Conservation (phyloP, 192 early-diverging fungal genomes). For the Radiomyces spectabilis region DNA sequence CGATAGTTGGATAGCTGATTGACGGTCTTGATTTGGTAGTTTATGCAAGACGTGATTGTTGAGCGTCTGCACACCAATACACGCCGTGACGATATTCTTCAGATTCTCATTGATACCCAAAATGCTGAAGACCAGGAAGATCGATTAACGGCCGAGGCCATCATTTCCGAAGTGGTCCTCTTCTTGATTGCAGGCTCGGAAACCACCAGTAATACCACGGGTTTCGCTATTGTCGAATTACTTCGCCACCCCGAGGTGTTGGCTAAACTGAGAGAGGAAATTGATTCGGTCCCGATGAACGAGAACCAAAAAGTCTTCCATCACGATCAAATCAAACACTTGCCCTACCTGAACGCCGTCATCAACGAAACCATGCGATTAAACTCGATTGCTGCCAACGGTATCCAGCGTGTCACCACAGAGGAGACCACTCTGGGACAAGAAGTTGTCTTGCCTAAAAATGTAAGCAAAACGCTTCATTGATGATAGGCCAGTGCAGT, state of each 20-base stretch:
- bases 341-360: slow-evolving; percentile 43
- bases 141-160: slow-evolving; percentile 29
- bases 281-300: slow-evolving; percentile 10
- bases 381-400: slow-evolving; percentile 28
- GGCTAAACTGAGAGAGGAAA: slow-evolving; percentile 3
- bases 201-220: slow-evolving; percentile 23
- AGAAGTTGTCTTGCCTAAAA: slow-evolving; percentile 34
- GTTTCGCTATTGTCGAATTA: slow-evolving; percentile 18
- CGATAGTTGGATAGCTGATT: too few species aligned
- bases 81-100: slow-evolving; percentile 33
- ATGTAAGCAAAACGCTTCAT: slow-evolving; percentile 6
- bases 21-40: slow-evolving; percentile 2
- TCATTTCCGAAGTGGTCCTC: slow-evolving; percentile 27
- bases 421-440: slow-evolving; percentile 36
- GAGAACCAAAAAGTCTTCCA: neutral
- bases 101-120: slow-evolving; percentile 37
- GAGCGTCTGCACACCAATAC: slow-evolving; percentile 2
- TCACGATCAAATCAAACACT: slow-evolving; percentile 31
- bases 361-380: slow-evolving; percentile 46
- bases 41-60: slow-evolving; percentile 11
- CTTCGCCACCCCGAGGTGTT: slow-evolving; percentile 5
- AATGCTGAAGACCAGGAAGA: slow-evolving; percentile 17
- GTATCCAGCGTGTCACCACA: slow-evolving; percentile 26
- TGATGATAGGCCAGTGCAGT: neutral
- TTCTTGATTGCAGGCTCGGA: slow-evolving; percentile 34